phyloP scores from a whole-genome alignment of 2,329 filamentous ascomycete genomes.

The Apiospora phragmitis region DNA sequence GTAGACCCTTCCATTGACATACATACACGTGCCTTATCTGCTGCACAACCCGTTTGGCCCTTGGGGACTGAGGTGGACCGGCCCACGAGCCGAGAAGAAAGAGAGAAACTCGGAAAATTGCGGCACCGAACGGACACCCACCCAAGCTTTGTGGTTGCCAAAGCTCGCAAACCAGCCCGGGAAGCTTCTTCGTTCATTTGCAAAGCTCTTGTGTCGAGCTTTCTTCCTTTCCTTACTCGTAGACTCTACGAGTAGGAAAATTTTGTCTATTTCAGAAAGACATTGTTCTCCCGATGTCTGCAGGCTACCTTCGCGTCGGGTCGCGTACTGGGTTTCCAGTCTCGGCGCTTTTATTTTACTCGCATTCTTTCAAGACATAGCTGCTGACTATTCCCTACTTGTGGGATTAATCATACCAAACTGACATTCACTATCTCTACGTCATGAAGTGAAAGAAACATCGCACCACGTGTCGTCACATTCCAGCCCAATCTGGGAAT shows the following conservation, averaged over 20 bases:
- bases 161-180: not conserved
- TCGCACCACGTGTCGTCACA: not conserved
- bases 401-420: slow-evolving; percentile 4
- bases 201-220: not conserved
- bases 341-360: slow-evolving; percentile 6
- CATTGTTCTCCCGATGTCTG: slow-evolving; percentile 8
- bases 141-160: slow-evolving; percentile 4
- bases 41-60: not conserved
- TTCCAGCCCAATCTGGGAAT: not conserved
- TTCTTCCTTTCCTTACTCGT: slow-evolving; percentile 10
- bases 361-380: slow-evolving; percentile 7
- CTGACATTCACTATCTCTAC: not conserved
- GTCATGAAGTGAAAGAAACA: slow-evolving; percentile 6
- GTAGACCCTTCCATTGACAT: not conserved
- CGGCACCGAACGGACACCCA: slow-evolving; percentile 1
- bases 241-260: not conserved
- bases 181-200: slow-evolving; percentile 1
- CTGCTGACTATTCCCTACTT: not conserved
- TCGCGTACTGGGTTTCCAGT: slow-evolving; percentile 6
- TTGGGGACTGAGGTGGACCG: not conserved
- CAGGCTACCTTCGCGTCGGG: not conserved
- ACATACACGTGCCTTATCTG: not conserved
- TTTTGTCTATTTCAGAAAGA: not conserved
- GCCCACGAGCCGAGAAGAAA: not conserved
- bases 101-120: not conserved